Conservation (phyloP, 768 basidiomycete species). For the Pisolithus orientalis region DNA sequence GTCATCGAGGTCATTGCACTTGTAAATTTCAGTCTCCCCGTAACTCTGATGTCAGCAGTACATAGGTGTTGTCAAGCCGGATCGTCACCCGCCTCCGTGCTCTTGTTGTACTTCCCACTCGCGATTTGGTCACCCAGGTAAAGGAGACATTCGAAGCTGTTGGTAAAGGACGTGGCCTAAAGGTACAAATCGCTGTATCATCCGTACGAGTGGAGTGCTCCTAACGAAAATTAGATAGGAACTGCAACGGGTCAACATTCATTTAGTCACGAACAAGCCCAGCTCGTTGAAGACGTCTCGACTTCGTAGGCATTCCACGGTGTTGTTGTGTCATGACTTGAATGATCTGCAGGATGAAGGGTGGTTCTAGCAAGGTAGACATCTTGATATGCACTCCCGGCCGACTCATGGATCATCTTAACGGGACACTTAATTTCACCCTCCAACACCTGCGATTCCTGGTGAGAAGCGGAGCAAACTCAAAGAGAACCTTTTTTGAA, state of each 20-base stretch:
- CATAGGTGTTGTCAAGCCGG: slow-evolving; percentile 62
- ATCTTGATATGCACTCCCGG: slow-evolving; percentile 96
- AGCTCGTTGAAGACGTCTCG: slow-evolving; percentile 60
- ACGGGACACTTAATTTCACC: slow-evolving; percentile 83
- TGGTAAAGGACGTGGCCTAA: slow-evolving; percentile 79
- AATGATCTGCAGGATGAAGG: slow-evolving; percentile 46
- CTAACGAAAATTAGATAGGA: slow-evolving; percentile 43
- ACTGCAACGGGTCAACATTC: slow-evolving; percentile 92
- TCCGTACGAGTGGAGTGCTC: background rate
- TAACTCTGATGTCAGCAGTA: background rate
- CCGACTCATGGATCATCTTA: slow-evolving; percentile 88
- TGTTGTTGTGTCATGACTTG: background rate
- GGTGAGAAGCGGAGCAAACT: slow-evolving; percentile 38
- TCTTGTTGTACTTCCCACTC: slow-evolving; percentile 85
- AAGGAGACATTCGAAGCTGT: slow-evolving; percentile 86
- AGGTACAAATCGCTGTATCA: slow-evolving; percentile 38
- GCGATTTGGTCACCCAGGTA: slow-evolving; percentile 90
- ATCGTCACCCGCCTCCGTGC: slow-evolving; percentile 83
- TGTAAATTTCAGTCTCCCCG: background rate
- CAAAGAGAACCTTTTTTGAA: background rate
- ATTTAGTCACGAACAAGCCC: slow-evolving; percentile 85
- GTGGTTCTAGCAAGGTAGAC: slow-evolving; percentile 89
- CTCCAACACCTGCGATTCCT: slow-evolving; percentile 91
- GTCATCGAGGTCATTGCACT: slow-evolving; percentile 66
- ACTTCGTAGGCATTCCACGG: slow-evolving; percentile 35